phyloP scores from a whole-genome alignment of 106 monocot genomes.

The Dendrobium officinale region DNA sequence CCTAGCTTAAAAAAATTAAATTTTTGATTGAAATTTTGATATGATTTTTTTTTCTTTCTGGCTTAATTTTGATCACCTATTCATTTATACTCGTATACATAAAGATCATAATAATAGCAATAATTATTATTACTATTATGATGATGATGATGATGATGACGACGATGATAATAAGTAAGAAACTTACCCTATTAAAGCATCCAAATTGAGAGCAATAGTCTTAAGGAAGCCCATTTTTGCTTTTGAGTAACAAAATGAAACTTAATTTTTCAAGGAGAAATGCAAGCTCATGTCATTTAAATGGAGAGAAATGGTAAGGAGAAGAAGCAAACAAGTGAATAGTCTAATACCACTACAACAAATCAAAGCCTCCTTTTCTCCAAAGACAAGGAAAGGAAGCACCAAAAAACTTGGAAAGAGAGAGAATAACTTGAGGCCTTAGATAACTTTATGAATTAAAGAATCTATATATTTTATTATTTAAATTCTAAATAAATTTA shows the following conservation, averaged over 20 bases:
- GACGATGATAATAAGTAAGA: neutral
- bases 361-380: constrained; percentile 31
- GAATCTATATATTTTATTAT: too few species aligned
- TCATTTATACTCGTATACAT: too few species aligned
- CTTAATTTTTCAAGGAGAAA: neutral
- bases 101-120: too few species aligned
- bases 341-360: too few species aligned
- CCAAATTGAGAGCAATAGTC: constrained; percentile 38
- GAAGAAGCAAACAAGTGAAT: constrained; percentile 21
- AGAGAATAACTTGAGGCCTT: neutral
- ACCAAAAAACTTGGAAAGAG: neutral
- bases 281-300: neutral
- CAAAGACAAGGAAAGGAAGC: constrained; percentile 22
- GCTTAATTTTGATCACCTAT: too few species aligned
- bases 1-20: too few species aligned
- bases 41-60: too few species aligned
- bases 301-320: neutral
- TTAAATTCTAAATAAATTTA: too few species aligned
- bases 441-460: too few species aligned
- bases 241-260: neutral
- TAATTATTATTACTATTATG: too few species aligned
- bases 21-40: too few species aligned
- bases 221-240: constrained; percentile 54
- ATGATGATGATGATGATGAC: neutral
- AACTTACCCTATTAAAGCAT: constrained; percentile 68